Percentiles rank a stretch among this genome's conserved stretches.
Evolutionary conservation across 352 stramenopile genomes (phyloP).

Genomic region (Phytophthora vignae): DNA sequence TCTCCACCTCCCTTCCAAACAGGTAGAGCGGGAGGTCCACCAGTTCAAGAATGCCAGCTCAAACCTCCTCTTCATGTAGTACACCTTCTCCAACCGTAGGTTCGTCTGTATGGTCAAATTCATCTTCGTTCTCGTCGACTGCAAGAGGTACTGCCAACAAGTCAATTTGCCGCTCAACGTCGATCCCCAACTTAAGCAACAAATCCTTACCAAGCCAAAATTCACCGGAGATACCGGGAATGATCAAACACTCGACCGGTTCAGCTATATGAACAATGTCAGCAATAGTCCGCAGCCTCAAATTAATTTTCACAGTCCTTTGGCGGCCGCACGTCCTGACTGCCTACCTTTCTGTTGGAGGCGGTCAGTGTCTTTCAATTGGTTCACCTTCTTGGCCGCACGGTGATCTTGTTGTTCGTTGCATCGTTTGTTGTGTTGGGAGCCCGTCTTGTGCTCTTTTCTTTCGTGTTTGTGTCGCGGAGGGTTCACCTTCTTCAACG

Average conservation of each 20-base stretch:
- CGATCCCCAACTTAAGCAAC: conserved; percentile 17
- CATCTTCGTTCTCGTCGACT: neutral
- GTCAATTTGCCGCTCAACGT: conserved; percentile 16
- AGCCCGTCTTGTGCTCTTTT: neutral
- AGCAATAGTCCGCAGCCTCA: conserved; percentile 14
- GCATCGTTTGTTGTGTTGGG: neutral
- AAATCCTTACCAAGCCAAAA: conserved; percentile 26
- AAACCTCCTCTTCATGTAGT: neutral
- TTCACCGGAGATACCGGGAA: conserved; percentile 13
- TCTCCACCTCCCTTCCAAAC: conserved; percentile 22
- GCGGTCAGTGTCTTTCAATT: neutral
- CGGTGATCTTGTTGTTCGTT: neutral
- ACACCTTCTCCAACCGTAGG: neutral
- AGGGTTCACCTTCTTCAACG: neutral
- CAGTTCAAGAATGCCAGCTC: neutral
- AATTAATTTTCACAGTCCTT: conserved; percentile 10
- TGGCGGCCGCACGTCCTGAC: neutral
- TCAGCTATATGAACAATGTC: conserved; percentile 14
- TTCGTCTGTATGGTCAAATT: conserved; percentile 21
- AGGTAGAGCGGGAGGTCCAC: conserved; percentile 18
- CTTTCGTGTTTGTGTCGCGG: neutral
- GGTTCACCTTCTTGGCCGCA: neutral
- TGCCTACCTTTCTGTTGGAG: neutral
- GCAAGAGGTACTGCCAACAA: conserved; percentile 8
- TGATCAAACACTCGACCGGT: conserved; percentile 24